Percentiles rank a stretch among this genome's conserved stretches.
Evolutionary conservation across 2,329 filamentous ascomycete species (phyloP).

Genomic region (Talaromyces sp.): DNA sequence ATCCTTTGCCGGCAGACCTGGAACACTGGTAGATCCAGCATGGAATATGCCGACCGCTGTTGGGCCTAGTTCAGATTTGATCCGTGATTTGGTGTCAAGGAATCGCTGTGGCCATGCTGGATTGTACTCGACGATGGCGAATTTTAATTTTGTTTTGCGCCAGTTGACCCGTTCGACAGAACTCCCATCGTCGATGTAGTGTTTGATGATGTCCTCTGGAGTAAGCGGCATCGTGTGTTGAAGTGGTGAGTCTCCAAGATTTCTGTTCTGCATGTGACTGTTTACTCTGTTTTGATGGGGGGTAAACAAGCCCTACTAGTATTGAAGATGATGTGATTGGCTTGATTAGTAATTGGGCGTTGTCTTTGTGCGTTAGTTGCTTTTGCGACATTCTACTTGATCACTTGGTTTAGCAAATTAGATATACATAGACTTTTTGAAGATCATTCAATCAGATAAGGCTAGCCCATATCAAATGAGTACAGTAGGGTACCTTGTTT

Average conservation of each 20-base stretch:
- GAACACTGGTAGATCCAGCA: conserved; percentile 52
- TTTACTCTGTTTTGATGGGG: background rate
- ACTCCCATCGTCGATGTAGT: background rate
- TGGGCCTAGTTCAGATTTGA: conserved; percentile 21
- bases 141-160: background rate
- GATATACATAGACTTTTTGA: background rate
- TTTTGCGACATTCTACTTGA: background rate
- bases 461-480: background rate
- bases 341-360: background rate
- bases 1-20: conserved; percentile 49
- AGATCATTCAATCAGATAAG: background rate
- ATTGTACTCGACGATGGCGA: conserved; percentile 25
- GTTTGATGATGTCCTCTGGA: background rate
- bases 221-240: background rate
- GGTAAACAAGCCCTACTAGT: too few relatives aligned
- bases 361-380: background rate
- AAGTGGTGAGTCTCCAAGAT: background rate
- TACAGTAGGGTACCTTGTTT: background rate
- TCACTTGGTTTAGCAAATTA: background rate
- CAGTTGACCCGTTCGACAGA: background rate
- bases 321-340: background rate
- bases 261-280: background rate
- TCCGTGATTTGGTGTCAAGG: conserved; percentile 20
- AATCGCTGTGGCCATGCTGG: conserved; percentile 25
- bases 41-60: conserved; percentile 41